phyloP scores from a whole-genome alignment of 106 monocot genomes.

The Dendrobium catenatum region DNA sequence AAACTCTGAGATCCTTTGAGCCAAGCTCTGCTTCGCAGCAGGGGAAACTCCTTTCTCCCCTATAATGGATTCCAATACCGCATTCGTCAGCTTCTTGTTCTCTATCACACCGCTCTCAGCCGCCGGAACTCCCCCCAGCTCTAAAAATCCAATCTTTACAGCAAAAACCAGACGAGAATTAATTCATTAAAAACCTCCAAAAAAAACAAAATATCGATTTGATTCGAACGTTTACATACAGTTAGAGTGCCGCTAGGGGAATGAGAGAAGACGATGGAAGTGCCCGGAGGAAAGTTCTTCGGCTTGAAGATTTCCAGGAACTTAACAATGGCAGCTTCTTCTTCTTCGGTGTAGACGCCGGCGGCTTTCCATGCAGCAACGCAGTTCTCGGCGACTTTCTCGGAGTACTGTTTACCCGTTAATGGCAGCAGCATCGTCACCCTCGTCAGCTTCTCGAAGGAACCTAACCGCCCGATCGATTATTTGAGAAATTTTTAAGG shows the following conservation, averaged over 20 bases:
- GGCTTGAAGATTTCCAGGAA: conserved; percentile 37
- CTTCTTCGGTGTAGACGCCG: conserved; percentile 41
- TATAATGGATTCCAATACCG: conserved; percentile 52
- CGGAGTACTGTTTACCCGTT: conserved; percentile 50
- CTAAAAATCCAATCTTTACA: conserved; percentile 49
- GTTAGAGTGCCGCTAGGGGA: conserved; percentile 37
- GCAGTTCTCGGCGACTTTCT: conserved; percentile 62
- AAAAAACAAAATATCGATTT: not conserved
- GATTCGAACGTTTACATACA: conserved; percentile 18
- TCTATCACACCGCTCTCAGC: conserved; percentile 21
- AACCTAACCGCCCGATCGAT: conserved; percentile 10
- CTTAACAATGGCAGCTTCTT: conserved; percentile 34
- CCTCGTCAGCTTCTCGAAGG: conserved; percentile 59
- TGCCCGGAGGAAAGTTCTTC: conserved; percentile 35
- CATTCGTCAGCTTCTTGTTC: conserved; percentile 32
- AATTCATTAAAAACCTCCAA: not conserved
- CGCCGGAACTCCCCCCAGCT: conserved; percentile 22
- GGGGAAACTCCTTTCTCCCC: conserved; percentile 60
- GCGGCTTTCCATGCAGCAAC: conserved; percentile 41
- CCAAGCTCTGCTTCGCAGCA: conserved; percentile 43
- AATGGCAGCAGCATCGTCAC: conserved; percentile 60
- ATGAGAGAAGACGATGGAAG: conserved; percentile 59
- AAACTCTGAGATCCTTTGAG: conserved; percentile 23
- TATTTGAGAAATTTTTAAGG: too few species aligned
- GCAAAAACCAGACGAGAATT: not conserved